Base-by-base conservation (phyloP, 2,329 filamentous ascomycete species). In the Pseudohalonectria lignicola region DNA sequence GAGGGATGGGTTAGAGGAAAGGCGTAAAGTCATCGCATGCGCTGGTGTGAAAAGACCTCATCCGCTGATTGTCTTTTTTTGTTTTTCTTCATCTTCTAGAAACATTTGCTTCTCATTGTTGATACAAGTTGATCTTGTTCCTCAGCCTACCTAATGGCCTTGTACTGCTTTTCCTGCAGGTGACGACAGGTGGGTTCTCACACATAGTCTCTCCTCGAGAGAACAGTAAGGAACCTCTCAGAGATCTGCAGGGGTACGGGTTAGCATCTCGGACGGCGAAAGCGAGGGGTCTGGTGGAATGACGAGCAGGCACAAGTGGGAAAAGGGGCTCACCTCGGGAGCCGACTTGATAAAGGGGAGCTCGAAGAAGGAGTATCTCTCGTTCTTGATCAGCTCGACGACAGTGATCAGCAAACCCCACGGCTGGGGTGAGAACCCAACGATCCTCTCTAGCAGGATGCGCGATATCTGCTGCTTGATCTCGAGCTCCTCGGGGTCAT, bases 351-450 rank as follows among this genome's bases (percentile, higher is more conserved):
- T 84, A 52, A 94, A 95, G 19, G 86, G 84, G 47, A 94, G 70
- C 36, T 92, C 85, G 67, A 93, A 96, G 68, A 98, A 94, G 53
- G 79, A 79, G 59, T 90, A 93, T 54, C 79, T 85, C 39, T 84
- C 80, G 56, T 94, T 95, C 68, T 94, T 93, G 48, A 94, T 70
- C 41, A 98, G 72, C 64, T 96, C 92, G 45, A 92, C 66, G 43
- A 94, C 73, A 26, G 87, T 90, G 45, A 88, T 80, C 55, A 95
- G 80, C 31, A 98, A 66, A 11, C 93, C 93, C 90, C 90, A 96
- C 15, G 93, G 90, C 56, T 96, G 90, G 37, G 90, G 90, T 63
- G 88, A 86, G 57, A 86, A 86, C 17, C 86, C 83, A 42, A 93
- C 76, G 34, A 95, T 67, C 35, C 92, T 78, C 67, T 98, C 92